These are phyloP conservation scores for Candida namnaoensis DNA, from an alignment of 805 yeast species.

Conservation along the genomic window DNA sequence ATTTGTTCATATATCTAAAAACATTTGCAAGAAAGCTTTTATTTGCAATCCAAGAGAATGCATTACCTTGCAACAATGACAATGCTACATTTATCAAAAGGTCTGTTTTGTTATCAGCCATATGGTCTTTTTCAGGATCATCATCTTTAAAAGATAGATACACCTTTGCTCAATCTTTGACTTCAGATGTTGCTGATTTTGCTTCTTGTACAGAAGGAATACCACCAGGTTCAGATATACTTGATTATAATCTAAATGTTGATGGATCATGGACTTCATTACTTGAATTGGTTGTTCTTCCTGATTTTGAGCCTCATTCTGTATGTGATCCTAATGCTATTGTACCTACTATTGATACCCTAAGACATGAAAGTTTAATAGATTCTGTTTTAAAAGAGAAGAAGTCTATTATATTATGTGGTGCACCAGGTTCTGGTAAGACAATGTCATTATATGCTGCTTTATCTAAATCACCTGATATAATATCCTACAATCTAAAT, in stretches of 20 bases:
- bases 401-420: slow-evolving; percentile 66
- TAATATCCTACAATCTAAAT: slow-evolving; percentile 61
- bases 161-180: slow-evolving; percentile 23
- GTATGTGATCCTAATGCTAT: slow-evolving; percentile 55
- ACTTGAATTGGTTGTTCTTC: slow-evolving; percentile 27
- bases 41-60: too few species aligned
- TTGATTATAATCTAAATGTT: slow-evolving; percentile 31
- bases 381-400: slow-evolving; percentile 46
- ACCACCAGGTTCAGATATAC: slow-evolving; percentile 11
- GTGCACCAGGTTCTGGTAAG: slow-evolving; percentile 97
- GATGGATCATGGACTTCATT: slow-evolving; percentile 39
- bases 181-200: slow-evolving; percentile 12
- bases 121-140: slow-evolving; percentile 68
- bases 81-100: slow-evolving; percentile 3
- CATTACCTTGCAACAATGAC: neutral
- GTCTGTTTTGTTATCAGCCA: slow-evolving; percentile 23
- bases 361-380: slow-evolving; percentile 54
- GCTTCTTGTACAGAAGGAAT: neutral
- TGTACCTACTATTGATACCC: slow-evolving; percentile 75
- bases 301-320: slow-evolving; percentile 47
- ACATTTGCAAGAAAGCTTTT: slow-evolving; percentile 1
- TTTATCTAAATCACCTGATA: slow-evolving; percentile 44
- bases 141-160: slow-evolving; percentile 28
- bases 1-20: slow-evolving; percentile 1
- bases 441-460: slow-evolving; percentile 82